phyloP scores from a whole-genome alignment of 345 rosid genomes.

The Arabidopsis suecica region DNA sequence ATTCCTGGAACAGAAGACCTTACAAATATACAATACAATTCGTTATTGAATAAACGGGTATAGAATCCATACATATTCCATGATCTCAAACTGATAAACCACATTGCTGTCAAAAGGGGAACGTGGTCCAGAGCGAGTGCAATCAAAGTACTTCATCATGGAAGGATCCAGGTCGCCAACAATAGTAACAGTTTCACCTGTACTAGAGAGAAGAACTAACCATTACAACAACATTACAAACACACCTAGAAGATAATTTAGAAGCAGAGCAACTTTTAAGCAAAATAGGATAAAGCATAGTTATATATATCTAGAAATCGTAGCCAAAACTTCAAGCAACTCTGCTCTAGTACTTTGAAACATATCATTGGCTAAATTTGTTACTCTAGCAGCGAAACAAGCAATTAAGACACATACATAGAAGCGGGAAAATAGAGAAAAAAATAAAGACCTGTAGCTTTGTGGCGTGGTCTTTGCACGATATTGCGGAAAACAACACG shows the following conservation, averaged over 20 bases:
- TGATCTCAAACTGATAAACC: constrained; percentile 91
- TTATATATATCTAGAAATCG: neutral
- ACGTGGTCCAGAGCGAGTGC: constrained; percentile 93
- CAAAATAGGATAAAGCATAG: neutral
- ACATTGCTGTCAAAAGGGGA: constrained; percentile 90
- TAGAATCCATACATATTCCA: constrained; percentile 81
- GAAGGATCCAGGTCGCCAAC: constrained; percentile 88
- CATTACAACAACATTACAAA: neutral
- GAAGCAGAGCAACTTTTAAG: constrained; percentile 10
- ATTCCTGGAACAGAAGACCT: neutral
- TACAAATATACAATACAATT: neutral
- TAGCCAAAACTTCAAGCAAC: constrained; percentile 12
- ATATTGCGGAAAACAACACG: constrained; percentile 92
- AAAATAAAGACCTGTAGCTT: constrained; percentile 65
- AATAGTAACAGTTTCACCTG: constrained; percentile 89
- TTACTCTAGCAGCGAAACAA: constrained; percentile 19
- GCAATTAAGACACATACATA: constrained; percentile 10
- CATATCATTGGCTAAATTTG: constrained; percentile 8
- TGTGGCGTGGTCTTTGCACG: constrained; percentile 98
- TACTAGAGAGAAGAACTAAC: constrained; percentile 31
- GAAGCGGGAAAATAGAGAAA: constrained; percentile 4
- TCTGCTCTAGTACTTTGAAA: neutral
- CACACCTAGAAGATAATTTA: neutral
- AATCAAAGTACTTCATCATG: constrained; percentile 84
- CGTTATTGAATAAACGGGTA: neutral